These are phyloP conservation scores for Entomortierella parvispora DNA, from an alignment of 192 early-diverging fungal genomes.

Conservation along the genomic window DNA sequence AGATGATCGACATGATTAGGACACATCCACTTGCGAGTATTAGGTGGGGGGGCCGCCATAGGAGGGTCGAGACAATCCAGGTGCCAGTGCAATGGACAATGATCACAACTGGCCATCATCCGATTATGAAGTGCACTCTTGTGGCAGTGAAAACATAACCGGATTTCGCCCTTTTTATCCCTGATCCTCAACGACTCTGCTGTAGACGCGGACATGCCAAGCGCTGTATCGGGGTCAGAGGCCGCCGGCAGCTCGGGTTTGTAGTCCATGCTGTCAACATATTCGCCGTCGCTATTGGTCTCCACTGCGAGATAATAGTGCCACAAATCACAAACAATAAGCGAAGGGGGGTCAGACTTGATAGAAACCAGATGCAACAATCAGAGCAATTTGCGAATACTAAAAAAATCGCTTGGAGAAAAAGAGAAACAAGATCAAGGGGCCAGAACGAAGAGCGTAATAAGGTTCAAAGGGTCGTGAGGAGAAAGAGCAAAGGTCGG, in stretches of 20 bases:
- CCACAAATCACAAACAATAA: too few relatives aligned
- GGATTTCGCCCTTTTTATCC: constrained; percentile 49
- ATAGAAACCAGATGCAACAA: too few relatives aligned
- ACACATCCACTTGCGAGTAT: constrained; percentile 63
- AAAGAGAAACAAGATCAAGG: too few relatives aligned
- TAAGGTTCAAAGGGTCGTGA: too few relatives aligned
- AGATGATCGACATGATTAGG: constrained; percentile 60
- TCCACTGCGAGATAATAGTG: constrained; percentile 34
- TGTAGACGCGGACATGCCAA: constrained; percentile 7
- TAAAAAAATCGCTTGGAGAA: too few relatives aligned
- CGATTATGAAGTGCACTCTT: constrained; percentile 44
- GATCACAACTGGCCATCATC: constrained; percentile 61
- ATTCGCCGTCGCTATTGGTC: constrained; percentile 55
- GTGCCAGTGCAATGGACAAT: constrained; percentile 64
- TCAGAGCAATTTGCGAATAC: neutral
- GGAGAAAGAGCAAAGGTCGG: neutral
- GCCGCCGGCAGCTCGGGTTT: constrained; percentile 25
- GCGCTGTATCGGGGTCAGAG: neutral
- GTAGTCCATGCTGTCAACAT: constrained; percentile 49
- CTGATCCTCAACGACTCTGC: constrained; percentile 44
- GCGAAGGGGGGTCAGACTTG: neutral
- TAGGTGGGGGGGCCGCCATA: constrained; percentile 56
- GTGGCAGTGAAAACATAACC: constrained; percentile 55
- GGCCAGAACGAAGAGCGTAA: neutral
- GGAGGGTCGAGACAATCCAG: constrained; percentile 64